Percentiles rank a stretch among this genome's conserved stretches.
Evolutionary conservation across 2,329 filamentous ascomycete species (phyloP).

Genomic region (Aspergillus clavatus): DNA sequence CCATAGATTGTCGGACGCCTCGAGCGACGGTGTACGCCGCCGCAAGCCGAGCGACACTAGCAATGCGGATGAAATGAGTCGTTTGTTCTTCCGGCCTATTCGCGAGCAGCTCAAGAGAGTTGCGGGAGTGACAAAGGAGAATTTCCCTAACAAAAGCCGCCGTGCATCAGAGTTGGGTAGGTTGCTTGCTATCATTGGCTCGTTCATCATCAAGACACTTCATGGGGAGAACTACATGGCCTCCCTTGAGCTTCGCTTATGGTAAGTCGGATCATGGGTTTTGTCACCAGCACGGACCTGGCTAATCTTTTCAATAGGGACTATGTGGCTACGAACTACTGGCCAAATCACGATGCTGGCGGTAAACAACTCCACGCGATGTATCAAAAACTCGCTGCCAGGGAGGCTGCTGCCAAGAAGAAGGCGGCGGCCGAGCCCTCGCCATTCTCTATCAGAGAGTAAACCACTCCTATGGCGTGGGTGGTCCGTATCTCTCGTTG

Average conservation of each 20-base stretch:
- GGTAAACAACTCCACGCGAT: slow-evolving; percentile 34
- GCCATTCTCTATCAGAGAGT: slow-evolving; percentile 24
- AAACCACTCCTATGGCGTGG: slow-evolving; percentile 4
- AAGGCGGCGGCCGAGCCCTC: slow-evolving; percentile 21
- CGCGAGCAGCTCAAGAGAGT: slow-evolving; percentile 40
- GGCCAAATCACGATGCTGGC: slow-evolving; percentile 43
- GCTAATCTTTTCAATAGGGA: slow-evolving; percentile 35
- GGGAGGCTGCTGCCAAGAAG: slow-evolving; percentile 20
- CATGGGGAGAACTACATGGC: slow-evolving; percentile 35
- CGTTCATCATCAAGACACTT: slow-evolving; percentile 42
- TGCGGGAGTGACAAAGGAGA: slow-evolving; percentile 44
- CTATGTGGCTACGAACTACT: slow-evolving; percentile 42
- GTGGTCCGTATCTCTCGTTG: slow-evolving; percentile 9
- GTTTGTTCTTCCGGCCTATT: slow-evolving; percentile 45
- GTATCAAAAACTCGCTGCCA: slow-evolving; percentile 35
- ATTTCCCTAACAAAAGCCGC: slow-evolving; percentile 40
- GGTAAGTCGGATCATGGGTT: slow-evolving; percentile 30
- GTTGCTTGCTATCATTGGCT: slow-evolving; percentile 43
- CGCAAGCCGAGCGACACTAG: slow-evolving; percentile 37
- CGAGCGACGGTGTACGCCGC: slow-evolving; percentile 33
- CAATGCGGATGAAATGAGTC: slow-evolving; percentile 36
- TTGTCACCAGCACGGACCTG: neutral
- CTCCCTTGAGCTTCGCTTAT: slow-evolving; percentile 42
- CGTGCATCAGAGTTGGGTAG: slow-evolving; percentile 42
- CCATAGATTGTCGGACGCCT: slow-evolving; percentile 30